A percentile compares a stretch with the other conserved stretches of the same genome.
These are phyloP conservation scores for Cercospora janseana DNA, from an alignment of 2,329 filamentous ascomycete genomes.

Conservation along the genomic window DNA sequence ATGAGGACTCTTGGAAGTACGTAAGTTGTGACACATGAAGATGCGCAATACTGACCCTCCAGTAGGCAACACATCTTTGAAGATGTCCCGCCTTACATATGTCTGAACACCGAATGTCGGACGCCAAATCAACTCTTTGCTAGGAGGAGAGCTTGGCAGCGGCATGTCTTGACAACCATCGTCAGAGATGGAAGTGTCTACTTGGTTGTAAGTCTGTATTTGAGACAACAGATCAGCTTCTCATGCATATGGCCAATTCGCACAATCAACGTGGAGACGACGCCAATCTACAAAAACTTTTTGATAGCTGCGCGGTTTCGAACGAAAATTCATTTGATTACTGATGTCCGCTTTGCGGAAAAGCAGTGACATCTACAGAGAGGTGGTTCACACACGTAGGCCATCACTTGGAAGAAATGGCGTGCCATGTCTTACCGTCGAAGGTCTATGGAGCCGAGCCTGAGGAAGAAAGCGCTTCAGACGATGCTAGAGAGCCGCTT, in stretches of 20 bases:
- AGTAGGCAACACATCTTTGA: slow-evolving; percentile 3
- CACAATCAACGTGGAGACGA: neutral
- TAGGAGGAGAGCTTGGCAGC: neutral
- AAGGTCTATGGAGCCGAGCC: neutral
- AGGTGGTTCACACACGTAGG: slow-evolving; percentile 6
- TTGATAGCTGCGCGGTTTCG: neutral
- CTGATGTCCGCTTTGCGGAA: neutral
- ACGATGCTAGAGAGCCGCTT: neutral
- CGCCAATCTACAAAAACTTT: neutral
- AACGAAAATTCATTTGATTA: neutral
- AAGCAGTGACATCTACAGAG: neutral
- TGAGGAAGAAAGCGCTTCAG: neutral
- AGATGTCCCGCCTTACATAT: slow-evolving; percentile 1
- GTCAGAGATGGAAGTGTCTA: neutral
- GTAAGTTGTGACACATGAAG: too few species aligned
- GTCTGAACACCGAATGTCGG: neutral
- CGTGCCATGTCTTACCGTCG: neutral
- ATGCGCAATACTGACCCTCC: neutral
- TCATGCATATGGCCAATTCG: neutral
- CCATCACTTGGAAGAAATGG: slow-evolving; percentile 4
- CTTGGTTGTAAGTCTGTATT: neutral
- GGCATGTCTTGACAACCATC: neutral
- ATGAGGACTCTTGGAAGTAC: neutral
- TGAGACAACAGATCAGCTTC: neutral
- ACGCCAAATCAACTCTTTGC: neutral